phyloP scores from a whole-genome alignment of 2,329 filamentous ascomycete species.

The Cladosporium phlei region DNA sequence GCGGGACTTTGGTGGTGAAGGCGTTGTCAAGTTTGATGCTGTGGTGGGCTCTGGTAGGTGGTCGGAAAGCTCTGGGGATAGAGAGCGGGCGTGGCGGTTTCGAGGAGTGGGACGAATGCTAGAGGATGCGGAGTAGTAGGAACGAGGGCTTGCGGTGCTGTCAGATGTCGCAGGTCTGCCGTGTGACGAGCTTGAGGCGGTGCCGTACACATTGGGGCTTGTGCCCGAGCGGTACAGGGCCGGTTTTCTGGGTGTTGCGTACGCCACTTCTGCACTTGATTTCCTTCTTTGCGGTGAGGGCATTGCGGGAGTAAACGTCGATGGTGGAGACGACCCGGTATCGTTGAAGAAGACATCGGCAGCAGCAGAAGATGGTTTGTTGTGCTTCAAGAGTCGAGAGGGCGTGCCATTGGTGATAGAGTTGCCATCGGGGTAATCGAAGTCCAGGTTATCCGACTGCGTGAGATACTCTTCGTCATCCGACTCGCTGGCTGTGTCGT shows the following conservation, averaged over 20 bases:
- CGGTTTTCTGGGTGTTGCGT: conserved; percentile 22
- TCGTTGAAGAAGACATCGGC: conserved; percentile 21
- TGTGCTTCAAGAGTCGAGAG: conserved; percentile 31
- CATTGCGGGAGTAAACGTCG: conserved; percentile 10
- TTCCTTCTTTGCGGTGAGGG: conserved; percentile 18
- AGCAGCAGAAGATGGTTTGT: conserved; percentile 17
- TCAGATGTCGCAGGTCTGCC: background rate
- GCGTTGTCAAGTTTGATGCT: background rate
- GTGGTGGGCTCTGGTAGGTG: background rate
- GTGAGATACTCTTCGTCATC: conserved; percentile 18
- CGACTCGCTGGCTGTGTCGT: conserved; percentile 5
- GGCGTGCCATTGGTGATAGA: conserved; percentile 33
- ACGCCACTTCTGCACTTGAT: conserved; percentile 24
- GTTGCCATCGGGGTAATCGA: conserved; percentile 31
- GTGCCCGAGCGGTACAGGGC: conserved; percentile 27
- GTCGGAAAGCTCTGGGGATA: background rate
- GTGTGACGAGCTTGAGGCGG: background rate
- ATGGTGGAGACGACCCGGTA: conserved; percentile 11
- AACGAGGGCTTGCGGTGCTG: background rate
- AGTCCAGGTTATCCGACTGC: conserved; percentile 17
- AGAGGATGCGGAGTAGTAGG: conserved; percentile 17
- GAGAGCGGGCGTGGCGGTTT: conserved; percentile 1
- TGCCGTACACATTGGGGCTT: conserved; percentile 19
- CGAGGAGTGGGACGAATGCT: conserved; percentile 24
- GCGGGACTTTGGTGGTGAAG: background rate